Evolutionary conservation across 1,139 yeast species (phyloP).

Genomic region (Yamadazyma diospyri): DNA sequence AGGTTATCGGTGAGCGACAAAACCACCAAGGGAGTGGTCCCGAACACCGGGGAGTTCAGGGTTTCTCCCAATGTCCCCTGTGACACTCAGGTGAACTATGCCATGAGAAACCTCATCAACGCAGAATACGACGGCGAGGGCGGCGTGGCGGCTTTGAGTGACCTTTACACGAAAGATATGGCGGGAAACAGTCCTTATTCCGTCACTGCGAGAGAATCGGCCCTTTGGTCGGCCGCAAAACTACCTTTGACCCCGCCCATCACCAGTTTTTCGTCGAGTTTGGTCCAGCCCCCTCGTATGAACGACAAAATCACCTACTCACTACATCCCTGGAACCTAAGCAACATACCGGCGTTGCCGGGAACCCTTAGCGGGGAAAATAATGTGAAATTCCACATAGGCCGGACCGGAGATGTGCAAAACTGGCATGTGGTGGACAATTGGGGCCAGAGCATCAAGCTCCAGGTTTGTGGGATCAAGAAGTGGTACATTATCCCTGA

Average conservation of each 20-base stretch:
- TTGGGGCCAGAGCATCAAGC: conserved; percentile 41
- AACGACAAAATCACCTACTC: conserved; percentile 2
- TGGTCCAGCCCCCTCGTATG: background rate
- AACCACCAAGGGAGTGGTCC: conserved; percentile 46
- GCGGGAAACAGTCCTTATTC: background rate
- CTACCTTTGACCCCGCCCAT: conserved; percentile 1
- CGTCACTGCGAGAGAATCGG: background rate
- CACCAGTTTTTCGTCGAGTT: background rate
- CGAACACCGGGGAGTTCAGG: conserved; percentile 20
- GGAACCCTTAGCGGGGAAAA: conserved; percentile 9
- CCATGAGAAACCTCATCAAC: conserved; percentile 3
- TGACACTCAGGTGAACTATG: conserved; percentile 7
- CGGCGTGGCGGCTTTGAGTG: background rate
- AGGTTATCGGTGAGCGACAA: conserved; percentile 44
- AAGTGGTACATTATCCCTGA: conserved; percentile 84
- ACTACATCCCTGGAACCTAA: conserved; percentile 66
- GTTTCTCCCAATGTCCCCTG: background rate
- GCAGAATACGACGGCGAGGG: conserved; percentile 4
- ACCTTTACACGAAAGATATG: background rate
- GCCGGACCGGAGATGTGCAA: conserved; percentile 40
- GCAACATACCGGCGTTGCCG: conserved; percentile 57
- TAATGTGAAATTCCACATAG: background rate
- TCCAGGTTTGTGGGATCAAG: conserved; percentile 64
- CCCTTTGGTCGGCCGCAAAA: background rate
- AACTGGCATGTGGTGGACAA: conserved; percentile 79